Conservation (phyloP, 495 filamentous ascomycete species). For the Mycothermus thermophilus region DNA sequence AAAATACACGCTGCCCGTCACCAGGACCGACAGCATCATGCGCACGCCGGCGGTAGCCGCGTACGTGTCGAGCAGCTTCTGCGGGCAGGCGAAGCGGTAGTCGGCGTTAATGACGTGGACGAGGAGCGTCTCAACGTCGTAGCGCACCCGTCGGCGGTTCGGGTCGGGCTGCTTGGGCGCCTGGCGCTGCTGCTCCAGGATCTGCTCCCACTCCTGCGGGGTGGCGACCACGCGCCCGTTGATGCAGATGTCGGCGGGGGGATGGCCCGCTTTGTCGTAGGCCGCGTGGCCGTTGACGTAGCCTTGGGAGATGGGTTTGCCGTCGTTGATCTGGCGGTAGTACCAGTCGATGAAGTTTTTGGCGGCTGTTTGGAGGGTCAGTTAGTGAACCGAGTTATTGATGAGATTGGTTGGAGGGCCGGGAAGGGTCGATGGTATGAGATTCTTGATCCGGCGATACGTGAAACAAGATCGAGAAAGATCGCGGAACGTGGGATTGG, state of each 20-base stretch:
- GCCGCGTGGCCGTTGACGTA: slow-evolving; percentile 26
- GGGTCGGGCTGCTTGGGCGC: slow-evolving; percentile 1
- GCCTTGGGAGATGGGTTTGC: slow-evolving; percentile 17
- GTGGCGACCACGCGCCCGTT: slow-evolving; percentile 27
- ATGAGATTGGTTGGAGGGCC: background rate
- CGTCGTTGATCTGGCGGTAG: slow-evolving; percentile 26
- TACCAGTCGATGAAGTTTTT: slow-evolving; percentile 28
- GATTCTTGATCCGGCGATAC: background rate
- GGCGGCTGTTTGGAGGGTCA: slow-evolving; percentile 21
- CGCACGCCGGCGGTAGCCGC: slow-evolving; percentile 29
- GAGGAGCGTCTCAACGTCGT: slow-evolving; percentile 56
- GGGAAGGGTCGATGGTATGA: background rate
- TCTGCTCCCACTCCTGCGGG: slow-evolving; percentile 24
- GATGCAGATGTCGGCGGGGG: slow-evolving; percentile 31
- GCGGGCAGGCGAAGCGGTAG: slow-evolving; percentile 32
- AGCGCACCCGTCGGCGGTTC: slow-evolving; percentile 11
- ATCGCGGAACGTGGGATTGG: too few species aligned
- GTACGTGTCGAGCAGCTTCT: slow-evolving; percentile 13
- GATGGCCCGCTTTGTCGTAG: slow-evolving; percentile 18
- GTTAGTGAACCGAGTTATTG: slow-evolving; percentile 1
- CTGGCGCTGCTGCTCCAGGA: slow-evolving; percentile 24
- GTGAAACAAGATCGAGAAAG: too few species aligned
- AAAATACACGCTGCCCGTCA: slow-evolving; percentile 46
- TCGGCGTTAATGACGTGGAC: slow-evolving; percentile 59
- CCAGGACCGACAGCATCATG: slow-evolving; percentile 54